A percentile compares a stretch with the other conserved stretches of the same genome.
Evolutionary conservation across 1,284 basidiomycete species (phyloP).

Genomic region (Polyporus tsugae): DNA sequence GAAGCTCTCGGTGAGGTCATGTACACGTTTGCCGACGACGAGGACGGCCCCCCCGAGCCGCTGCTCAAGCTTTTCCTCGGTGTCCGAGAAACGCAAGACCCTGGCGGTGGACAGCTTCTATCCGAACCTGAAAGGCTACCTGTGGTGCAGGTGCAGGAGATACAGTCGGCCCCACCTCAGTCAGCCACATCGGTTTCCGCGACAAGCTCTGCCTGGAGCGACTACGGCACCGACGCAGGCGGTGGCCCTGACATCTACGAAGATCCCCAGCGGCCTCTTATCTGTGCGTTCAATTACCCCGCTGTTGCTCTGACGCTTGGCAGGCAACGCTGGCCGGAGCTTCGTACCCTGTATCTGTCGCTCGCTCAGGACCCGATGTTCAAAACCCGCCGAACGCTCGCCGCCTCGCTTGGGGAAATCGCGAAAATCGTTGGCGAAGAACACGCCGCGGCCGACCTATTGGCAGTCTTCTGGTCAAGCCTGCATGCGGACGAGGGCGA

Average conservation of each 20-base stretch:
- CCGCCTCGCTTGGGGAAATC: constrained; percentile 90
- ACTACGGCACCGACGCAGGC: constrained; percentile 34
- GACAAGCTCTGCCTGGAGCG: constrained; percentile 36
- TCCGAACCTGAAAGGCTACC: background rate
- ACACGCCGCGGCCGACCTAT: constrained; percentile 73
- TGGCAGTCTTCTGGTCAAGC: constrained; percentile 77
- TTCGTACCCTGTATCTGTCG: constrained; percentile 75
- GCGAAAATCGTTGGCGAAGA: constrained; percentile 86
- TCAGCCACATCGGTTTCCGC: constrained; percentile 26
- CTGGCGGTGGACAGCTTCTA: constrained; percentile 17
- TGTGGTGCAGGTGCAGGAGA: constrained; percentile 8
- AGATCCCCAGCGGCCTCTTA: constrained; percentile 80
- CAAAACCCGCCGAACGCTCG: constrained; percentile 80
- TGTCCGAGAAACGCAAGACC: constrained; percentile 36
- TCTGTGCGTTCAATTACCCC: constrained; percentile 95
- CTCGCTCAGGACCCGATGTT: constrained; percentile 66
- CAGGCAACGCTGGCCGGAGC: constrained; percentile 75
- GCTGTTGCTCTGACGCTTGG: constrained; percentile 92
- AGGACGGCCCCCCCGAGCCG: constrained; percentile 79
- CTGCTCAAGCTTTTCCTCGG: constrained; percentile 74
- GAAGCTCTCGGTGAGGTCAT: constrained; percentile 94
- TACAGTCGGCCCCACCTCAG: constrained; percentile 12
- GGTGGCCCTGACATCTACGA: constrained; percentile 41
- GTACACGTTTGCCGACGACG: constrained; percentile 80
- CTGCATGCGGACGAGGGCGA: constrained; percentile 70